These are phyloP conservation scores for Psilocybe sp. DNA, from an alignment of 768 basidiomycete genomes.

Conservation along the genomic window DNA sequence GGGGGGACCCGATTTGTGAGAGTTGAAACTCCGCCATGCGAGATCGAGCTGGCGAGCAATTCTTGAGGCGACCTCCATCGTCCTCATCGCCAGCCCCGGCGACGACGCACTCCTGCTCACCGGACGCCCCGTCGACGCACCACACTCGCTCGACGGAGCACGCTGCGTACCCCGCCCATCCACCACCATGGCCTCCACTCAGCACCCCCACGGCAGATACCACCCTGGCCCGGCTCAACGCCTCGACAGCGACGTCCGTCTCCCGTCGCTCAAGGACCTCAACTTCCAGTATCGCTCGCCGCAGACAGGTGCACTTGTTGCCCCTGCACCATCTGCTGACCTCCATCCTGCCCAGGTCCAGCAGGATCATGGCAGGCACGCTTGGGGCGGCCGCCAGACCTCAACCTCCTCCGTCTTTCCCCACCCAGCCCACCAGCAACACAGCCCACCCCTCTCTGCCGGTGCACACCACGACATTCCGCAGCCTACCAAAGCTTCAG, in stretches of 20 bases:
- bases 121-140: conserved; percentile 36
- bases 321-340: conserved; percentile 19
- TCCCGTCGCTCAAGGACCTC: conserved; percentile 73
- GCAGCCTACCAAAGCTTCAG: conserved; percentile 23
- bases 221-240: conserved; percentile 30
- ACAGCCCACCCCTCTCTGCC: conserved; percentile 45
- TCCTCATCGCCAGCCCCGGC: not conserved
- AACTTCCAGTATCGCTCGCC: conserved; percentile 45
- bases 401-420: conserved; percentile 2
- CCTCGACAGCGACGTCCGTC: conserved; percentile 43
- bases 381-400: too few relatives aligned
- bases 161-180: conserved; percentile 17
- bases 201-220: conserved; percentile 29
- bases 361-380: conserved; percentile 13
- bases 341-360: conserved; percentile 37
- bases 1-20: too few relatives aligned
- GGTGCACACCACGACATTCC: conserved; percentile 31
- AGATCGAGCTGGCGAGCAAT: too few relatives aligned
- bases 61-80: too few relatives aligned
- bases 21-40: too few relatives aligned
- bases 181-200: conserved; percentile 26
- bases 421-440: conserved; percentile 40
- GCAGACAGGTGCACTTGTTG: conserved; percentile 9
- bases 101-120: conserved; percentile 33
- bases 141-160: conserved; percentile 32